A percentile compares a stretch with the other conserved stretches of the same genome.
Conservation (phyloP, 2,329 filamentous ascomycete species). For the Fusarium piperis region DNA sequence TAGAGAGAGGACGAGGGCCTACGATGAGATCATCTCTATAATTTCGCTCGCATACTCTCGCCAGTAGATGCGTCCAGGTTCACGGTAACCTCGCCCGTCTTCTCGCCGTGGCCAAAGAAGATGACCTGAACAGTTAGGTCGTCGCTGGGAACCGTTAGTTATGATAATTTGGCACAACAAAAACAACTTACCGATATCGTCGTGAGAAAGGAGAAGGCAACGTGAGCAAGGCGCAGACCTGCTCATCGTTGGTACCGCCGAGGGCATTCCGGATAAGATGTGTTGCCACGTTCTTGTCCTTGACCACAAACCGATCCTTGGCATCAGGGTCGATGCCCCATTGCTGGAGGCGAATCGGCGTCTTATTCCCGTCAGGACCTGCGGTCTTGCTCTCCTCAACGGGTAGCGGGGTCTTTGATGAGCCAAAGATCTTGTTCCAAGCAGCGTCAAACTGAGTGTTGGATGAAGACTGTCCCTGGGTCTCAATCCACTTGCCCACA, state of each 20-base stretch:
- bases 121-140: constrained; percentile 98
- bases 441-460: constrained; percentile 73
- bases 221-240: constrained; percentile 90
- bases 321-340: constrained; percentile 83
- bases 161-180: neutral
- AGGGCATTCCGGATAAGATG: constrained; percentile 95
- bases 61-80: constrained; percentile 86
- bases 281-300: constrained; percentile 96
- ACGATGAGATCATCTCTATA: constrained; percentile 41
- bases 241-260: constrained; percentile 91
- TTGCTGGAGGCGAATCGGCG: constrained; percentile 88
- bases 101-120: constrained; percentile 89
- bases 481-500: constrained; percentile 96
- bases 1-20: neutral
- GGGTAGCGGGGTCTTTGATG: constrained; percentile 67
- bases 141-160: constrained; percentile 65
- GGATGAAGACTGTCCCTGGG: constrained; percentile 64
- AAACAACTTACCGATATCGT: constrained; percentile 76
- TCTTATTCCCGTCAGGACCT: constrained; percentile 75
- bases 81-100: constrained; percentile 80
- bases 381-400: constrained; percentile 72
- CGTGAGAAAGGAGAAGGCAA: constrained; percentile 91
- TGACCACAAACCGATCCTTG: constrained; percentile 86
- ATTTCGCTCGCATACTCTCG: constrained; percentile 51
- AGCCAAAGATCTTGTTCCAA: constrained; percentile 74